A percentile compares a stretch with the other conserved stretches of the same genome.
Evolutionary conservation across 495 filamentous ascomycete genomes (phyloP).

Genomic region (Penicillium crystallinum): DNA sequence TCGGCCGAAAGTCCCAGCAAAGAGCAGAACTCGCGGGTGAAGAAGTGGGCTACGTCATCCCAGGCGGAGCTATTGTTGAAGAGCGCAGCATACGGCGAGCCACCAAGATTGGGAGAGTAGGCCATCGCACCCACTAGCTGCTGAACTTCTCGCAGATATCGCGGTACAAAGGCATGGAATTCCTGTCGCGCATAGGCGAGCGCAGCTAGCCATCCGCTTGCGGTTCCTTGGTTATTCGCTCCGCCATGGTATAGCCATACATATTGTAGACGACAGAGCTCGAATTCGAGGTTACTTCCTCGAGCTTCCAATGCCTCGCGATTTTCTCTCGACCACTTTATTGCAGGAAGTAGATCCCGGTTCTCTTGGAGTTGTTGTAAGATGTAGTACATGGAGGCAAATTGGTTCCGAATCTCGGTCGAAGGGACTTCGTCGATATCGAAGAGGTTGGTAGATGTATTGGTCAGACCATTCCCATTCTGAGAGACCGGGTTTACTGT

Average conservation of each 20-base stretch:
- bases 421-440: conserved; percentile 58
- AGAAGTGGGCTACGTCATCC: conserved; percentile 73
- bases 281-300: conserved; percentile 91
- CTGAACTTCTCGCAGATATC: conserved; percentile 71
- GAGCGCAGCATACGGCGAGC: conserved; percentile 67
- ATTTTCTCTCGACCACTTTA: conserved; percentile 75
- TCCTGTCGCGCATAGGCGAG: conserved; percentile 65
- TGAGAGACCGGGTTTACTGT: conserved; percentile 7
- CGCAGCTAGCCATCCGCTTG: conserved; percentile 46
- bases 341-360: conserved; percentile 73
- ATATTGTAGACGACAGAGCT: conserved; percentile 81
- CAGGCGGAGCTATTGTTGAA: conserved; percentile 73
- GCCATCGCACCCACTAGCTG: conserved; percentile 72
- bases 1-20: conserved; percentile 81
- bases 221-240: conserved; percentile 18
- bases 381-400: conserved; percentile 85
- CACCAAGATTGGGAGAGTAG: conserved; percentile 60
- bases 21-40: conserved; percentile 93
- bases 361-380: conserved; percentile 65
- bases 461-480: not conserved
- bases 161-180: conserved; percentile 59
- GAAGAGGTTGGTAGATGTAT: conserved; percentile 21
- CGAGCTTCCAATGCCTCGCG: conserved; percentile 65
- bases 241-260: conserved; percentile 69
- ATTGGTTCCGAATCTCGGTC: conserved; percentile 66